Evolutionary conservation across 2,329 filamentous ascomycete genomes (phyloP).

Genomic region (Aureobasidium sp.): DNA sequence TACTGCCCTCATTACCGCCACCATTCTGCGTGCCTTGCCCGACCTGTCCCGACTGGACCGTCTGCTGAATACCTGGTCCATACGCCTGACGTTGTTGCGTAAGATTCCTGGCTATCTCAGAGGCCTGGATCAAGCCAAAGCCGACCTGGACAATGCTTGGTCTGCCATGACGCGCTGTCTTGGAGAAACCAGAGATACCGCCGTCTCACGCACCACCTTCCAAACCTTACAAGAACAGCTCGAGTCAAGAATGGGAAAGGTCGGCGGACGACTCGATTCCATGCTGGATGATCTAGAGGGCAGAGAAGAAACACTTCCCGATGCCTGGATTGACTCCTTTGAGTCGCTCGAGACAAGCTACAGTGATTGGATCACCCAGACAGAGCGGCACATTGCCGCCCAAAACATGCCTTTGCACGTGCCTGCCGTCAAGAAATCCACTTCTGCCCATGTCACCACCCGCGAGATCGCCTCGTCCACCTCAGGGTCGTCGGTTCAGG

Average conservation of each 20-base stretch:
- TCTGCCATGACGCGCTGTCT: constrained; percentile 42
- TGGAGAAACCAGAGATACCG: constrained; percentile 30
- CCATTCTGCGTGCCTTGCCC: constrained; percentile 81
- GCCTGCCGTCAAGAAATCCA: background rate
- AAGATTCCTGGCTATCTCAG: constrained; percentile 63
- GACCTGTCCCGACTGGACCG: constrained; percentile 66
- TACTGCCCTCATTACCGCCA: constrained; percentile 82
- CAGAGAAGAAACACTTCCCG: constrained; percentile 73
- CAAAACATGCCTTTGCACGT: background rate
- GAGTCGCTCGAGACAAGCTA: constrained; percentile 73
- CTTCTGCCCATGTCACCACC: background rate
- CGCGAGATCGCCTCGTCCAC: background rate
- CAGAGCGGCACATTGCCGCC: constrained; percentile 62
- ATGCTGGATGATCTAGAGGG: constrained; percentile 87
- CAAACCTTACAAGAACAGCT: constrained; percentile 56
- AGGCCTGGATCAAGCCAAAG: constrained; percentile 57
- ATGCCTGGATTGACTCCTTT: constrained; percentile 79
- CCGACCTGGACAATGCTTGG: constrained; percentile 61
- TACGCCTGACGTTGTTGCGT: constrained; percentile 66
- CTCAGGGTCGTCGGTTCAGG: background rate
- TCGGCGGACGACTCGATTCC: constrained; percentile 69
- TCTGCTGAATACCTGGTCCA: constrained; percentile 70
- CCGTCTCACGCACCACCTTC: constrained; percentile 34
- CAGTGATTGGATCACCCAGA: constrained; percentile 70
- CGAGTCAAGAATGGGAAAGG: constrained; percentile 59